Conservation (phyloP, 1,284 basidiomycete species). For the Rhodotorula sp. region DNA sequence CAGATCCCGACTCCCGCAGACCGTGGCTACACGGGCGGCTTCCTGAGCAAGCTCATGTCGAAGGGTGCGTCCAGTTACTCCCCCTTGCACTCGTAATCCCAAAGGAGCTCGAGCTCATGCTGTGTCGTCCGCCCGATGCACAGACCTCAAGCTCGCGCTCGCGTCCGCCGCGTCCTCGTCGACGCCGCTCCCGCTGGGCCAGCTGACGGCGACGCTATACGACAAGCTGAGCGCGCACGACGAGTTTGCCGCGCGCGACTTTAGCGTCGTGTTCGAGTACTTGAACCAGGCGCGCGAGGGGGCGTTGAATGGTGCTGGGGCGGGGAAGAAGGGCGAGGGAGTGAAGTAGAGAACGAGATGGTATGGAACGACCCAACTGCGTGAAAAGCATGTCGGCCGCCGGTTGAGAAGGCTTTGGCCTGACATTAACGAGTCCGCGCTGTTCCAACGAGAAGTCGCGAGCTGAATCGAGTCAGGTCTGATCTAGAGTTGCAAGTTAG, state of each 20-base stretch:
- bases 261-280: constrained; percentile 74
- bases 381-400: too few relatives aligned
- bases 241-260: constrained; percentile 67
- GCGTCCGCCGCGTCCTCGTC: constrained; percentile 63
- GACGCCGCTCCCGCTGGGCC: constrained; percentile 67
- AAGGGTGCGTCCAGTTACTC: constrained; percentile 58
- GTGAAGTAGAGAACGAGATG: neutral
- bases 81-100: neutral
- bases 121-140: neutral
- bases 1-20: constrained; percentile 63
- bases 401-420: too few relatives aligned
- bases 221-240: constrained; percentile 60
- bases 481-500: too few relatives aligned
- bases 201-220: constrained; percentile 57
- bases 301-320: neutral
- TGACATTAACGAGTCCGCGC: too few relatives aligned
- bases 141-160: constrained; percentile 76
- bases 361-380: neutral
- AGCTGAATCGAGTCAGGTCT: too few relatives aligned
- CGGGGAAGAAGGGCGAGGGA: neutral
- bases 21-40: constrained; percentile 71
- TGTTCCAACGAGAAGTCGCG: too few relatives aligned
- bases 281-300: constrained; percentile 48
- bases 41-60: constrained; percentile 78
- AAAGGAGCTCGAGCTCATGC: neutral